Conservation (phyloP, 495 filamentous ascomycete species). For the Sporormia fimetaria region DNA sequence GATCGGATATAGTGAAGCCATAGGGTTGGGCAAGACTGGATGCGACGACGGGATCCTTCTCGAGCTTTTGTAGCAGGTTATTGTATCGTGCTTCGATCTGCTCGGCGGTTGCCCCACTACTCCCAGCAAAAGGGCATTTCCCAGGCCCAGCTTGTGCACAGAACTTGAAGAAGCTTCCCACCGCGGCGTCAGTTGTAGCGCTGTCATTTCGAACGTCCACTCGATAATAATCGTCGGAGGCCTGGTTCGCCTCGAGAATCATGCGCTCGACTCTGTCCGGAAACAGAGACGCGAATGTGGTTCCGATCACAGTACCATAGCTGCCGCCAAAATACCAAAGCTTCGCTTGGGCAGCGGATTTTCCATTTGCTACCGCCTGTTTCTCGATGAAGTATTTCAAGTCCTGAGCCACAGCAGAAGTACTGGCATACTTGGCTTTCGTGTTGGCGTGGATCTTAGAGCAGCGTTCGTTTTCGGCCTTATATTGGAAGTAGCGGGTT, state of each 20-base stretch:
- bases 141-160: conserved; percentile 41
- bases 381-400: conserved; percentile 41
- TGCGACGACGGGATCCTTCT: conserved; percentile 30
- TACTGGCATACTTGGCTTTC: conserved; percentile 36
- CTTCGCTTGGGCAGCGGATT: conserved; percentile 18
- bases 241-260: conserved; percentile 45
- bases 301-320: conserved; percentile 27
- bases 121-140: conserved; percentile 39
- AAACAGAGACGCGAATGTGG: conserved; percentile 41
- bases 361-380: conserved; percentile 32
- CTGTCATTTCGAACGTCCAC: conserved; percentile 14
- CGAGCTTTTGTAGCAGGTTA: conserved; percentile 32
- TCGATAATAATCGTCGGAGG: conserved; percentile 31
- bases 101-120: conserved; percentile 28
- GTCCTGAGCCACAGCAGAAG: conserved; percentile 38
- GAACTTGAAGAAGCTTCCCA: conserved; percentile 41
- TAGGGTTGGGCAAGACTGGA: conserved; percentile 16
- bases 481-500: conserved; percentile 19
- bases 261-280: conserved; percentile 40
- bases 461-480: conserved; percentile 18
- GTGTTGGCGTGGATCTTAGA: conserved; percentile 26
- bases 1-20: conserved; percentile 24
- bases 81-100: conserved; percentile 36
- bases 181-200: conserved; percentile 26
- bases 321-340: conserved; percentile 27